Base-by-base conservation (phyloP, 495 filamentous ascomycete genomes). In the Aspergillus sparsus region DNA sequence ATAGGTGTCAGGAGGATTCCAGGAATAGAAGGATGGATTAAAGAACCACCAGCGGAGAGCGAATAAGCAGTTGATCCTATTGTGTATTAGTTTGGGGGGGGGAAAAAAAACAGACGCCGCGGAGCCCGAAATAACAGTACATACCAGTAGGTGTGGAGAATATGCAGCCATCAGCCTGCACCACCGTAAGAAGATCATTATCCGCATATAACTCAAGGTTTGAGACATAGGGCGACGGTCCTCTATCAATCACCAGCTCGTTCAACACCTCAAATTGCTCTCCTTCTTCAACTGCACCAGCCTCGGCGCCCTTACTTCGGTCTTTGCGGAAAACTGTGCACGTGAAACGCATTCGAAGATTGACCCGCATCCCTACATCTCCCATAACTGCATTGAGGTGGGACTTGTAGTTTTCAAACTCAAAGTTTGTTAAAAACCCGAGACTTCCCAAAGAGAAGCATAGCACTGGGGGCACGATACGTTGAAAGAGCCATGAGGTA, bases 1-100 rank as follows among this genome's bases (percentile, higher is more conserved):
- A 98, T 98, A 0, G 95, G 95, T 3, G 95, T 97, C 49, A 98
- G 85, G 12, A 98, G 89, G 70, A 98, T 97, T 65, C 92, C 94
- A 7, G 94, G 95, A 58, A 98, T 97, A 63, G 96, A 95, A 7
- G 94, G 94, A 70, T 97, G 93, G 59, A 97, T 93, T 32, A 98
- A 87, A 27, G 93, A 93, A 60, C 94, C 94, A 42, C 95, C 94
- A 31, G 95, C 94, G 16, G 93, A 96, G 51, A 98, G 86, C 11
- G 91, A 97, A 68, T 98, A 98, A 11, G 94, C 94, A 6, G 94
- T 98, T 39, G 90, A 93, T 57, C 91, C 87, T 84, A 57, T 8
- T 39, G 54, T 42, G 35, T 12, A 35, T 65, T 49, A 63, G 62
- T 59, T 33, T 9, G 1, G 13, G n/a, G n/a, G n/a, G n/a, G n/a